A percentile compares a stretch with the other conserved stretches of the same genome.
These are phyloP conservation scores for Coemansia sp. DNA, from an alignment of 192 early-diverging fungal genomes.

Conservation along the genomic window DNA sequence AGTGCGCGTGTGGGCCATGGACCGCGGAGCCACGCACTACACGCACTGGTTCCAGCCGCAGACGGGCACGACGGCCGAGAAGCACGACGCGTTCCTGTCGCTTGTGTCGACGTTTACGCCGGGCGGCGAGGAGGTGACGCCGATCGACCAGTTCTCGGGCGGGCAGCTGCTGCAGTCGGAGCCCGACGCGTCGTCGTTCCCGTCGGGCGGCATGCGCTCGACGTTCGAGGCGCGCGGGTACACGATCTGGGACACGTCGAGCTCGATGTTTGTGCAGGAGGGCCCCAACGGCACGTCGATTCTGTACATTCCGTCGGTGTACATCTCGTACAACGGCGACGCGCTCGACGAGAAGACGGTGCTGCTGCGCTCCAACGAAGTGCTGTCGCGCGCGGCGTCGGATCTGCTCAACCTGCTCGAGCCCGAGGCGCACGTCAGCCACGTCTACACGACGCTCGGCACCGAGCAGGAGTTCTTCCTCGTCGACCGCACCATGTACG, in stretches of 20 bases:
- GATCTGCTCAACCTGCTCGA: constrained; percentile 79
- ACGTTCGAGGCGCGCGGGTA: constrained; percentile 99
- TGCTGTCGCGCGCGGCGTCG: constrained; percentile 76
- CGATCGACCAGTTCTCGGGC: constrained; percentile 97
- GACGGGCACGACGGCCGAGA: constrained; percentile 97
- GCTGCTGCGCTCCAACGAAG: constrained; percentile 87
- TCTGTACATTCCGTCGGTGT: constrained; percentile 96
- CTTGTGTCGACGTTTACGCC: constrained; percentile 78
- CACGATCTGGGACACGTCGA: constrained; percentile 97
- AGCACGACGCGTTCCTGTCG: constrained; percentile 97
- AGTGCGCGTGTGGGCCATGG: constrained; percentile 96
- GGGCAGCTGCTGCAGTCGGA: constrained; percentile 97
- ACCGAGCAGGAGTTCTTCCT: constrained; percentile 99
- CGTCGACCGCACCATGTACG: constrained; percentile 92
- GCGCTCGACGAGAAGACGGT: constrained; percentile 99
- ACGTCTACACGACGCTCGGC: constrained; percentile 90
- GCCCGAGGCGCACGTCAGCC: constrained; percentile 66
- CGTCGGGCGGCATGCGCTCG: constrained; percentile 94
- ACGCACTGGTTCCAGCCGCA: constrained; percentile 99
- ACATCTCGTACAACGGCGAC: constrained; percentile 99
- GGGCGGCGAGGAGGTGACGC: constrained; percentile 79
- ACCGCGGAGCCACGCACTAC: constrained; percentile 96
- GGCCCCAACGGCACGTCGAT: constrained; percentile 91
- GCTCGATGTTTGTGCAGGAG: constrained; percentile 92
- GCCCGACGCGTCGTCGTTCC: constrained; percentile 99